These are phyloP conservation scores for Fraxinus anomala DNA, from an alignment of 257 asterid species.

Conservation along the genomic window DNA sequence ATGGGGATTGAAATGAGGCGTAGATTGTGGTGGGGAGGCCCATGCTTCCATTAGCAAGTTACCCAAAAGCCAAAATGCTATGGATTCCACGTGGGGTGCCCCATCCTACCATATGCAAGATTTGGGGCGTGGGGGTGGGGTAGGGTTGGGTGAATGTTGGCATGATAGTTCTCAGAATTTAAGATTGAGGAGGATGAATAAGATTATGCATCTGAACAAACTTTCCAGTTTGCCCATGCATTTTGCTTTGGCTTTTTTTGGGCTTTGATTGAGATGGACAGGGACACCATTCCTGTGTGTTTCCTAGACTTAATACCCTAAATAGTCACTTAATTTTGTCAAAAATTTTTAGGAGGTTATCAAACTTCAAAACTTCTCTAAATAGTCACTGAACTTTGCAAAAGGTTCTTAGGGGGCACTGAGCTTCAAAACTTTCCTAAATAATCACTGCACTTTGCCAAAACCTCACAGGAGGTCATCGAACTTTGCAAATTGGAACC, in stretches of 20 bases:
- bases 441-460: too few species aligned
- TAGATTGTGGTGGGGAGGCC: background rate
- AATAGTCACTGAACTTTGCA: too few species aligned
- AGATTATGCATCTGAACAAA: background rate
- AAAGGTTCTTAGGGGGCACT: too few species aligned
- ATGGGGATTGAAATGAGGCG: background rate
- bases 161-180: background rate
- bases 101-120: background rate
- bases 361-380: too few species aligned
- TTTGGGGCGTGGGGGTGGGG: background rate
- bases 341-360: too few species aligned
- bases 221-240: background rate
- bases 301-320: too few species aligned
- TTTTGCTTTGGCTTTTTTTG: background rate
- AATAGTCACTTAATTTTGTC: too few species aligned
- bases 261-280: background rate
- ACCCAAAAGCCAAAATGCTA: background rate
- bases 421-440: too few species aligned
- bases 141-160: too few species aligned
- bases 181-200: background rate
- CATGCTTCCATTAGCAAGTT: conserved; percentile 27
- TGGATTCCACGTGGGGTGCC: conserved; percentile 4
- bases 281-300: background rate
- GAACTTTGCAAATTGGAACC: too few species aligned
- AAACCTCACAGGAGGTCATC: too few species aligned